Percentiles rank a stretch among this genome's conserved stretches.
Evolutionary conservation across 306 rosid genomes (phyloP).

Genomic region (Castanopsis chinensis): DNA sequence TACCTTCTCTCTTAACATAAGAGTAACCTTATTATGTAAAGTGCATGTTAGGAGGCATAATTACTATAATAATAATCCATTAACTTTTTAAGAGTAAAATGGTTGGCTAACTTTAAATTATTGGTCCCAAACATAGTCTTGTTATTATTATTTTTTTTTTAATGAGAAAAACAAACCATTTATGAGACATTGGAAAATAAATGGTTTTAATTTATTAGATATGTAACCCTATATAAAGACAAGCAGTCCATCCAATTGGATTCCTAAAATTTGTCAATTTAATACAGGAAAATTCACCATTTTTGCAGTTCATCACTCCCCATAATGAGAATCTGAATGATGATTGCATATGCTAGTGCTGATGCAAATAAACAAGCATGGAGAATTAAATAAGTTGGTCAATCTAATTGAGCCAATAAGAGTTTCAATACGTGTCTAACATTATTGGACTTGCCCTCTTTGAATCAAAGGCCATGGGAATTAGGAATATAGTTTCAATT

Average conservation of each 20-base stretch:
- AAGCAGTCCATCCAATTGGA: not conserved
- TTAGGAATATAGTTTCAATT: not conserved
- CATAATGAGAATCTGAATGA: not conserved
- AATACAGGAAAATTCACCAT: not conserved
- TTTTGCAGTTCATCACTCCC: not conserved
- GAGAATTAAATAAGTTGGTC: too few species aligned
- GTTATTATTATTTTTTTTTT: too few species aligned
- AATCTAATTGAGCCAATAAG: not conserved
- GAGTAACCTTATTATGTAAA: too few species aligned
- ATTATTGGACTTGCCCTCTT: not conserved
- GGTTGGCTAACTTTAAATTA: not conserved
- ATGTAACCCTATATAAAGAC: not conserved
- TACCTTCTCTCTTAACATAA: too few species aligned
- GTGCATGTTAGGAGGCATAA: too few species aligned
- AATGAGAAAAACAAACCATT: too few species aligned
- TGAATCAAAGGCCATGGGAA: not conserved
- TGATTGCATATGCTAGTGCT: not conserved
- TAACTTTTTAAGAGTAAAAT: not conserved
- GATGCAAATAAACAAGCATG: not conserved
- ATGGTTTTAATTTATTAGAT: too few species aligned
- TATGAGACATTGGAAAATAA: too few species aligned
- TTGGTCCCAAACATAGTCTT: too few species aligned
- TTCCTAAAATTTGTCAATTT: not conserved
- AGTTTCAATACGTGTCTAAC: not conserved
- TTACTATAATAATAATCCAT: too few species aligned